These are phyloP conservation scores for Pelagomonas calceolata DNA, from an alignment of 108 stramenopile species.

Conservation along the genomic window DNA sequence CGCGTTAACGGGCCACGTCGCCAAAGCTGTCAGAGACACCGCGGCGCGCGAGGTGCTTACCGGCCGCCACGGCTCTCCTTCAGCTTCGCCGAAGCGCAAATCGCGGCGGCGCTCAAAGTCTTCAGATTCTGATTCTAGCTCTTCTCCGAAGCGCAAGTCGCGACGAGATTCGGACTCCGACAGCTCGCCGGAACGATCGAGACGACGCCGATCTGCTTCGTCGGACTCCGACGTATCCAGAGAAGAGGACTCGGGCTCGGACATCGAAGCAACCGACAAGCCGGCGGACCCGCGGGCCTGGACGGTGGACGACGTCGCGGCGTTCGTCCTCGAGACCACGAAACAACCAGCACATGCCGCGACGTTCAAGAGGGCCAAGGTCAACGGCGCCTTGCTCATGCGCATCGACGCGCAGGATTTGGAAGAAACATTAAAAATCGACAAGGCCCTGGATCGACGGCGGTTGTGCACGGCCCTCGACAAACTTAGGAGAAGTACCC, in stretches of 20 bases:
- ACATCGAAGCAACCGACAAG: background rate
- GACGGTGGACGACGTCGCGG: constrained; percentile 12
- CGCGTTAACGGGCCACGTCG: too few relatives aligned
- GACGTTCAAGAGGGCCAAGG: constrained; percentile 20
- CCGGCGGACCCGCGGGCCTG: background rate
- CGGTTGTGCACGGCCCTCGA: constrained; percentile 6
- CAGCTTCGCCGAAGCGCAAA: too few relatives aligned
- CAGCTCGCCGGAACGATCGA: too few relatives aligned
- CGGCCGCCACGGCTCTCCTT: too few relatives aligned
- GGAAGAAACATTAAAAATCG: constrained; percentile 18
- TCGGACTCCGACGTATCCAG: too few relatives aligned
- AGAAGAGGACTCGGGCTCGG: background rate
- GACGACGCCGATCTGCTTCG: too few relatives aligned
- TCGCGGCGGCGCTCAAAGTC: too few relatives aligned
- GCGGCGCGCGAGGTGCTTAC: too few relatives aligned
- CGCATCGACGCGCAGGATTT: constrained; percentile 21
- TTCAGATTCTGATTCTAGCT: too few relatives aligned
- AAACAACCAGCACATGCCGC: constrained; percentile 15
- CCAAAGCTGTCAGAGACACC: too few relatives aligned
- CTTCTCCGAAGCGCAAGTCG: too few relatives aligned
- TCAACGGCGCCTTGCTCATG: constrained; percentile 28
- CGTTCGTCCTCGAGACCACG: constrained; percentile 21
- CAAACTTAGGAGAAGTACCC: background rate
- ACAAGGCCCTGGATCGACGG: constrained; percentile 21
- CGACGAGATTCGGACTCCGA: too few relatives aligned